Base-by-base conservation (phyloP, 2,329 filamentous ascomycete species). In the Chalaropsis thielavioides region DNA sequence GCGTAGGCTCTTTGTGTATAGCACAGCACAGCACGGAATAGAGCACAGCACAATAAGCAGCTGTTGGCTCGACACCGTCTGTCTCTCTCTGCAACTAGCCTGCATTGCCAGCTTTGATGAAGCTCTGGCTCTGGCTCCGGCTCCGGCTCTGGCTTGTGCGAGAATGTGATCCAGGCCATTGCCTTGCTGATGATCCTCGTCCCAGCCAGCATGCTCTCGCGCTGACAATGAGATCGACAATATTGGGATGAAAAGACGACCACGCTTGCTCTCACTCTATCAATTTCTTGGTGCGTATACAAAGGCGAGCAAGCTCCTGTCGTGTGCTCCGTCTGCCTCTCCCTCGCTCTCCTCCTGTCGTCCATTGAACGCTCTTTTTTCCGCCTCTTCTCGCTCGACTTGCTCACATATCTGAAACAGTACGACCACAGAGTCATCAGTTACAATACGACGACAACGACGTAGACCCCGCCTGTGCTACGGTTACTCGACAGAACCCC, bases 401-500 rank as follows among this genome's bases (percentile, higher is more conserved):
- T 51, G 46, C 35, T 38, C 24, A 51, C 22, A 27, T 51, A 51
- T 51, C 22, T 24, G 46, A 51, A 51, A 51, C 46, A 51, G 46
- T 51, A 7, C 19, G 10, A 51, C 46, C 4, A 22, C 46, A 24
- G 46, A 51, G 15, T 15, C 19, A 51, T 51, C 46, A 22, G 46
- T 22, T 11, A 51, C 10, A 51, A 51, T 51, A 51, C 46, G 46
- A 51, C 46, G 24, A 51, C 22, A 51, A 27, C 35, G 35, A 24
- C 46, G 46, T 51, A 17, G 19, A 24, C 22, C 46, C 46, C 46
- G 46, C 19, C 46, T 51, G 46, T 51, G 3, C 22, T 11, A 51
- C 46, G 46, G 54, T 58, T 58, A 58, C 54, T 58, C 54, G 54
- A 38, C 54, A 58, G 54, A 58, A 38, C 31, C 27, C 54, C 54